Conservation (phyloP, 108 stramenopile genomes). For the Pseudonitzschia pungens region DNA sequence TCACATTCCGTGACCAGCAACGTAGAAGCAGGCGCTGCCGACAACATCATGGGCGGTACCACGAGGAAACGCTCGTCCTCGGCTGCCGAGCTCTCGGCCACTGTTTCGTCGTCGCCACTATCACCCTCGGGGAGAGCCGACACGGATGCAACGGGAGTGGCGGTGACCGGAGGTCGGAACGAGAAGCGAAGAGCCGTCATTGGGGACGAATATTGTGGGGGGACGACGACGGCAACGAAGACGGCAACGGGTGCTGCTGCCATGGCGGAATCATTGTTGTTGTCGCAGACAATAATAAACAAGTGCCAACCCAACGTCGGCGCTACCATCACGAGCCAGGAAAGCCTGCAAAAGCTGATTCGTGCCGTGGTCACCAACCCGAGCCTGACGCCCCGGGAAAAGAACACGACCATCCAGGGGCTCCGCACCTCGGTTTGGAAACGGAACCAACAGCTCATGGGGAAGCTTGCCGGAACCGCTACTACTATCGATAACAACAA, state of each 20-base stretch:
- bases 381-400: constrained; percentile 61
- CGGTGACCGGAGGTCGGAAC: neutral
- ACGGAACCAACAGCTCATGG: constrained; percentile 64
- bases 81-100: constrained; percentile 2
- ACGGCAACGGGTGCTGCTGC: neutral
- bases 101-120: neutral
- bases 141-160: neutral
- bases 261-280: neutral
- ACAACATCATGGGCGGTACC: constrained; percentile 4
- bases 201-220: neutral
- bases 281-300: neutral
- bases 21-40: neutral
- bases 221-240: neutral
- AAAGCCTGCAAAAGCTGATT: constrained; percentile 81
- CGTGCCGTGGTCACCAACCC: constrained; percentile 81
- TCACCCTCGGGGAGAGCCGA: neutral
- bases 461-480: constrained; percentile 24
- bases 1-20: no score
- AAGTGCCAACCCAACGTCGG: constrained; percentile 16
- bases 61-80: constrained; percentile 3
- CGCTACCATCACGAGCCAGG: constrained; percentile 68
- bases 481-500: neutral
- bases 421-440: constrained; percentile 82
- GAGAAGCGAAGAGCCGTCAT: neutral
- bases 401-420: constrained; percentile 84